Evolutionary conservation across 2,329 filamentous ascomycete species (phyloP), one percentile per base, ranked within the genome.

Genomic region (Colletotrichum godetiae): DNA sequence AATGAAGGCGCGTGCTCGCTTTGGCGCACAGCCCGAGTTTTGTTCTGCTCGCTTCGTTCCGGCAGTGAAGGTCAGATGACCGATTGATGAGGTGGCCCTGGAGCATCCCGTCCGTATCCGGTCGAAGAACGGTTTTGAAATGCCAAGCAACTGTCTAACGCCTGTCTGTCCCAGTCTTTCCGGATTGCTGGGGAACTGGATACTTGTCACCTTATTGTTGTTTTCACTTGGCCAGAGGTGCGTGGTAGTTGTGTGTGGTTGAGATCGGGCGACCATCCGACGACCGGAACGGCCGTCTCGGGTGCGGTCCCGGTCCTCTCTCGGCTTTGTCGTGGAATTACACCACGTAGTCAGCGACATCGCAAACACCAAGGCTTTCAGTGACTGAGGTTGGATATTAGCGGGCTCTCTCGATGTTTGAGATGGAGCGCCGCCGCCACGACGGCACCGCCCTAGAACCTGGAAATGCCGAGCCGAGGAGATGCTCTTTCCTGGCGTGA

Each of bases 11-110:
- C 42, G 42, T 49, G 42, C 42, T 49, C 49, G 19, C 49, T n/a
- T 64, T 35, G 67, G 27, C 66, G 66, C 67, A 53, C 53, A 69
- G 59, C 66, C 59, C 33, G 58, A 52, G 4, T 42, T 15, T 49
- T 29, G 27, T 29, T 62, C 27, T 29, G 27, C 37, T 57, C 53
- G 49, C 42, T 12, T 68, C 59, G 55, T 69, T 69, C 33, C 42
- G 19, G 42, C 42, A 46, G 33, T 27, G 53, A 33, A 70, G 70
- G 67, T 70, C 70, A 70, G 70, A 73, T 60, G 70, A 73, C 60
- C 35, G 37, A 27, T 55, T 58, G 61, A 63, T 60, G 70, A 60
- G 70, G 60, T 60, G 59, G 55, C 67, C 67, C 59, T 33, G 33
- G 42, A 49, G 37, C 42, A 72, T 59, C 46, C 46, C 35, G 52